Evolutionary conservation across 805 yeast species (phyloP).

Genomic region (Nematodospora valgi): DNA sequence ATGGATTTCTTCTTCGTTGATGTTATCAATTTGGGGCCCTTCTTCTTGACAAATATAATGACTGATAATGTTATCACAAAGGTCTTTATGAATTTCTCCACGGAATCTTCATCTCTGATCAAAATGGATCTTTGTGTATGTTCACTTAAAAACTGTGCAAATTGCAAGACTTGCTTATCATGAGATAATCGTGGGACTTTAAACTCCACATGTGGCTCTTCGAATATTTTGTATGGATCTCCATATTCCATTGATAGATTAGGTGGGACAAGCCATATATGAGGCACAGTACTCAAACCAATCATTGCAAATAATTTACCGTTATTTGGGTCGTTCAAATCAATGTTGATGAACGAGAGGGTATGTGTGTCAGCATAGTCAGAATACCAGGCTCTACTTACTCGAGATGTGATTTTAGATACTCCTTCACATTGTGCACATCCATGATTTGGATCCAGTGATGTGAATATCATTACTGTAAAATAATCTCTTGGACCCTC

Average conservation of each 20-base stretch:
- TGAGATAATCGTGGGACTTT: constrained; percentile 33
- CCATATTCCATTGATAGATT: constrained; percentile 15
- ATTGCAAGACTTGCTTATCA: constrained; percentile 39
- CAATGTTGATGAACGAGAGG: constrained; percentile 49
- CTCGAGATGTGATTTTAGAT: constrained; percentile 36
- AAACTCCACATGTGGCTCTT: constrained; percentile 31
- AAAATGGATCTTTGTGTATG: constrained; percentile 41
- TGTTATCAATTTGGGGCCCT: constrained; percentile 29
- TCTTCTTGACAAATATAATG: constrained; percentile 49
- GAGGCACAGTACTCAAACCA: constrained; percentile 54
- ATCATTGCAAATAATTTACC: constrained; percentile 37
- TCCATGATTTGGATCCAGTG: constrained; percentile 37
- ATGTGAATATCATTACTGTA: constrained; percentile 51
- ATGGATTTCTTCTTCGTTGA: constrained; percentile 18
- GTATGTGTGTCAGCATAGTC: constrained; percentile 41
- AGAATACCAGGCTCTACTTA: constrained; percentile 39
- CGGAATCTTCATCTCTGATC: constrained; percentile 40
- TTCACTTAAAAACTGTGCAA: constrained; percentile 53
- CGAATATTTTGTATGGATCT: constrained; percentile 18
- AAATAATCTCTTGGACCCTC: constrained; percentile 51
- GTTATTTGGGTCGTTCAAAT: constrained; percentile 42
- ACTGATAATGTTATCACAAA: constrained; percentile 42
- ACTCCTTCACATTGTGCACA: constrained; percentile 50
- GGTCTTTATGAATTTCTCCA: constrained; percentile 40
- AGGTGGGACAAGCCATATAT: constrained; percentile 66